Evolutionary conservation across 2,329 filamentous ascomycete genomes (phyloP).

Genomic region (Blastomyces gilchristii): DNA sequence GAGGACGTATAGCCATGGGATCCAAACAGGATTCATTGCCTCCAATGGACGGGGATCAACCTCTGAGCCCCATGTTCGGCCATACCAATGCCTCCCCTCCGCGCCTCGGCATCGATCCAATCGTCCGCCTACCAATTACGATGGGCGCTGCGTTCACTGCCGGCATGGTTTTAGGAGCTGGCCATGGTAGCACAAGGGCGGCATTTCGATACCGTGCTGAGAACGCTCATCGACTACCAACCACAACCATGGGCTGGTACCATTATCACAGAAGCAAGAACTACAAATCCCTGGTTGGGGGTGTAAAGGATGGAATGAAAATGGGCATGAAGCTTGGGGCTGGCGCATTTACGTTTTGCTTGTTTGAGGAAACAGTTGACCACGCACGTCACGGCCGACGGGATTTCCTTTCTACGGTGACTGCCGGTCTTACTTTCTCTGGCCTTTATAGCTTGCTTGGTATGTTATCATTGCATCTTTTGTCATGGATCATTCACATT

Average conservation of each 20-base stretch:
- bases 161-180: slow-evolving; percentile 61
- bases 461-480: slow-evolving; percentile 37
- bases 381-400: slow-evolving; percentile 46
- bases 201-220: slow-evolving; percentile 85
- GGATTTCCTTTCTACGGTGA: slow-evolving; percentile 70
- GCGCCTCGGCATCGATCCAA: slow-evolving; percentile 53
- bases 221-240: slow-evolving; percentile 87
- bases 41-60: background rate
- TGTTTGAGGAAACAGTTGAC: slow-evolving; percentile 78
- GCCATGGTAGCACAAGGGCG: slow-evolving; percentile 61
- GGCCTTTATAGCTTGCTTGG: slow-evolving; percentile 81
- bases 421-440: slow-evolving; percentile 74
- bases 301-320: slow-evolving; percentile 63
- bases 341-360: slow-evolving; percentile 67
- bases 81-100: slow-evolving; percentile 29
- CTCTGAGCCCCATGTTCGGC: slow-evolving; percentile 21
- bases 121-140: slow-evolving; percentile 56
- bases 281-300: slow-evolving; percentile 71
- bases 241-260: slow-evolving; percentile 78
- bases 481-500: background rate
- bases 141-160: slow-evolving; percentile 53
- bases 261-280: slow-evolving; percentile 99
- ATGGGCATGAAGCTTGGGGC: slow-evolving; percentile 61
- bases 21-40: background rate
- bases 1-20: slow-evolving; percentile 14